phyloP scores from a whole-genome alignment of 1,284 basidiomycete species.

The Ceratobasidium sp. region DNA sequence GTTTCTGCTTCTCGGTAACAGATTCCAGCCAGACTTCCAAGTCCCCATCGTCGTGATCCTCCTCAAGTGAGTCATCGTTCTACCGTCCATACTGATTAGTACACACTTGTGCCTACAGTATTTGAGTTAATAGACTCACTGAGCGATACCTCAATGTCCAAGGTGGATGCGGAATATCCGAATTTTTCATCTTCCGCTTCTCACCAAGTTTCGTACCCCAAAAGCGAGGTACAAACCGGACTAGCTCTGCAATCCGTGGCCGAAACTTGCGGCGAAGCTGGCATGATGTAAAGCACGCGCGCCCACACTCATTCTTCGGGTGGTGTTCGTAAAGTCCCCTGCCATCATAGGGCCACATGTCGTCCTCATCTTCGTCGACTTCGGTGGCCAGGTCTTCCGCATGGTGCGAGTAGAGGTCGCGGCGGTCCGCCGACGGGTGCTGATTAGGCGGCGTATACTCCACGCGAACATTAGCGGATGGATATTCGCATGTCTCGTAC shows the following conservation, averaged over 20 bases:
- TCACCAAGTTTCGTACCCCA: background rate
- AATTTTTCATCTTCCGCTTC: constrained; percentile 11
- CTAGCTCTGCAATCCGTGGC: background rate
- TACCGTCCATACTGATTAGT: background rate
- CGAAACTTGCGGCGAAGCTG: background rate
- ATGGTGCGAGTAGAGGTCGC: background rate
- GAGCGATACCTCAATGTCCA: constrained; percentile 24
- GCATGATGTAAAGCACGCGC: constrained; percentile 12
- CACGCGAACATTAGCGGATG: background rate
- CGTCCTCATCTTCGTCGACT: background rate
- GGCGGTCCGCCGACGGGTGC: background rate
- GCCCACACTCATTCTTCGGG: background rate
- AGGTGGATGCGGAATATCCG: constrained; percentile 28
- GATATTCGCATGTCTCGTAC: background rate
- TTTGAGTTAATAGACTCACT: constrained; percentile 1
- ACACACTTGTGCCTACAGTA: background rate
- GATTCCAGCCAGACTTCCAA: constrained; percentile 28
- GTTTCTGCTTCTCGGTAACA: background rate
- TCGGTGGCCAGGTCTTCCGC: background rate
- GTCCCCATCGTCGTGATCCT: constrained; percentile 33
- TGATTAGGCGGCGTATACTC: background rate
- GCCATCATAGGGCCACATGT: constrained; percentile 28
- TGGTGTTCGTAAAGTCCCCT: constrained; percentile 26
- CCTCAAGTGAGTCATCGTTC: constrained; percentile 29
- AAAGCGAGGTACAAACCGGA: background rate